These are phyloP conservation scores for Sarcodon aspratus DNA, from an alignment of 768 basidiomycete genomes.

Conservation along the genomic window DNA sequence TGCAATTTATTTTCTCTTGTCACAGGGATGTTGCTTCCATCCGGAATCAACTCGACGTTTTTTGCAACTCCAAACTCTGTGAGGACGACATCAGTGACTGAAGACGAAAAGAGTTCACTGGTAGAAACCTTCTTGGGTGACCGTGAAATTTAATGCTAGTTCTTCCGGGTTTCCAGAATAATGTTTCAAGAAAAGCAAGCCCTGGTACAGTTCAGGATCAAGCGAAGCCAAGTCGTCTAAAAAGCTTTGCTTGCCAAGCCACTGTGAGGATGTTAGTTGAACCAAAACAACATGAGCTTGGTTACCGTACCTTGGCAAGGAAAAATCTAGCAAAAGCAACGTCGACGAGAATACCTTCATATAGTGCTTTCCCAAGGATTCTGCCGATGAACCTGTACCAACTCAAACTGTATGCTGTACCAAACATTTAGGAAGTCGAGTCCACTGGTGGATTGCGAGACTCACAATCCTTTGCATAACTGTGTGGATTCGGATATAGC, in stretches of 20 bases:
- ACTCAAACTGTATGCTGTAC: slow-evolving; percentile 64
- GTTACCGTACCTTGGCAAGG: slow-evolving; percentile 59
- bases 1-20: slow-evolving; percentile 82
- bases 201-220: slow-evolving; percentile 87
- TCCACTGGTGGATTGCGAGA: slow-evolving; percentile 1
- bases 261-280: slow-evolving; percentile 29
- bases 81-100: background rate
- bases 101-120: background rate
- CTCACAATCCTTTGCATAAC: slow-evolving; percentile 81
- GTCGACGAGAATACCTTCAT: slow-evolving; percentile 91
- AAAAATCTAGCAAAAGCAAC: slow-evolving; percentile 96
- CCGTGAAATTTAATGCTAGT: slow-evolving; percentile 80
- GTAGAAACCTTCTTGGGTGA: slow-evolving; percentile 68
- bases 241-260: slow-evolving; percentile 87
- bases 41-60: slow-evolving; percentile 66
- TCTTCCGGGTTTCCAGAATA: slow-evolving; percentile 83
- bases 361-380: slow-evolving; percentile 92
- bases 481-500: slow-evolving; percentile 89
- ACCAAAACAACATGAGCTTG: background rate
- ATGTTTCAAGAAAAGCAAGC: slow-evolving; percentile 87
- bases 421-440: background rate
- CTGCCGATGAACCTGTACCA: slow-evolving; percentile 95
- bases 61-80: slow-evolving; percentile 76
- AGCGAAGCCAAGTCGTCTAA: slow-evolving; percentile 88
- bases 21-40: slow-evolving; percentile 75